Base-by-base conservation (phyloP, 2,329 filamentous ascomycete genomes). In the Ascocoryne sarcoides region DNA sequence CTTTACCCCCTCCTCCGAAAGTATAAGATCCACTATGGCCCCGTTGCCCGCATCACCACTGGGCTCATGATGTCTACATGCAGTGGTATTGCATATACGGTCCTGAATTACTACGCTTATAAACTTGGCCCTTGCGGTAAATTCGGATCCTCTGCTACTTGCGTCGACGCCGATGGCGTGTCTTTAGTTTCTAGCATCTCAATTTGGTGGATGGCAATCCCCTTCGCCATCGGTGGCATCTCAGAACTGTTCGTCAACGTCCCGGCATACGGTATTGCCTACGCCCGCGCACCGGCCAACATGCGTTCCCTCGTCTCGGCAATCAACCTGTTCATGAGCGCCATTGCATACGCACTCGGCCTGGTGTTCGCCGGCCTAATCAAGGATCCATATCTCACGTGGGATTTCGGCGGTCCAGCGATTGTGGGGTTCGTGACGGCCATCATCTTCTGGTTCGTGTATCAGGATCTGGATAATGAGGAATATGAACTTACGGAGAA, bases 41-140 rank as follows among this genome's bases (percentile, higher is more conserved):
- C 82, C 32, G 80, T 88, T 61, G 84, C 79, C 64, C 79, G 81
- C 58, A 87, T 89, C 60, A 71, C 80, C 2, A 60, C 69, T 7
- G 84, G 84, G 36, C 87, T 88, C 65, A 57, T 76, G 46, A 66
- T 84, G 44, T 78, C 74, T 15, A 66, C 75, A 2, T 54, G 77
- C 12, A 73, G 79, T 40, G 76, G 75, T 69, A 57, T 71, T 38
- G 69, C 66, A 17, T 69, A 73, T 3, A 68, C 72, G 18, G 66
- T 77, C 20, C 68, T 74, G 58, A 72, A 76, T 48, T 60, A 76
- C 58, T 77, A 70, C 57, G 76, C 79, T 52, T 87, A 87, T 66
- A 58, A 72, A 54, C 62, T 63, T 37, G 75, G 73, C 10, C 68
- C 71, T 0, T 85, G 81, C 58, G 75, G 78, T 39, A 62, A 52